These are phyloP conservation scores for Termitomyces titanicus DNA, from an alignment of 768 basidiomycete species.

Conservation along the genomic window DNA sequence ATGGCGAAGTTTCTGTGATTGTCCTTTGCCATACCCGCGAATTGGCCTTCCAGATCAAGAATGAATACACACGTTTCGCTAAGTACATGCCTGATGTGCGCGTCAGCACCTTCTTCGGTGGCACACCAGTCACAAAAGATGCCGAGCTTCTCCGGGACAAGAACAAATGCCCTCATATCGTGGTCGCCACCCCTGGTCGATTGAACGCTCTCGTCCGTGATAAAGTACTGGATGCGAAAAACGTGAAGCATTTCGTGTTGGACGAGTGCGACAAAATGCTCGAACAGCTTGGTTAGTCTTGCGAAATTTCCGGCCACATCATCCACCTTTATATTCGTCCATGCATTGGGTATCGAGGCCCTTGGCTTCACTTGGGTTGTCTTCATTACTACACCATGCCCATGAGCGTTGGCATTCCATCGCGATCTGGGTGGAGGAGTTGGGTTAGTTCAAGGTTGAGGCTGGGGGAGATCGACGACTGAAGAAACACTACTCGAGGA, in stretches of 20 bases:
- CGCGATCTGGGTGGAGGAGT: constrained; percentile 34
- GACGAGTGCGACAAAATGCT: constrained; percentile 99
- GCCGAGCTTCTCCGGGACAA: constrained; percentile 93
- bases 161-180: constrained; percentile 96
- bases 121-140: constrained; percentile 92
- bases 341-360: constrained; percentile 28
- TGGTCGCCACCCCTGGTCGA: constrained; percentile 97
- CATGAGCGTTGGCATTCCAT: constrained; percentile 34
- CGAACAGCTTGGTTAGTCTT: constrained; percentile 99
- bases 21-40: constrained; percentile 99
- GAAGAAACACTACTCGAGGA: constrained; percentile 30
- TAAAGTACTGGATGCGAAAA: constrained; percentile 91
- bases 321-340: constrained; percentile 50
- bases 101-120: constrained; percentile 97
- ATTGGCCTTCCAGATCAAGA: constrained; percentile 99
- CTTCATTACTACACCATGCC: constrained; percentile 33
- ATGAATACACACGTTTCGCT: constrained; percentile 98
- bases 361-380: constrained; percentile 38
- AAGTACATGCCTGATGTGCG: constrained; percentile 99
- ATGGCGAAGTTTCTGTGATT: constrained; percentile 96
- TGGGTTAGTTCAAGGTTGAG: constrained; percentile 34
- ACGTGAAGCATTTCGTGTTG: constrained; percentile 98
- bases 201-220: constrained; percentile 94
- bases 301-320: constrained; percentile 65
- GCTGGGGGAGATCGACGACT: constrained; percentile 21